phyloP scores from a whole-genome alignment of 306 rosid genomes.

The Lathyrus aphaca region DNA sequence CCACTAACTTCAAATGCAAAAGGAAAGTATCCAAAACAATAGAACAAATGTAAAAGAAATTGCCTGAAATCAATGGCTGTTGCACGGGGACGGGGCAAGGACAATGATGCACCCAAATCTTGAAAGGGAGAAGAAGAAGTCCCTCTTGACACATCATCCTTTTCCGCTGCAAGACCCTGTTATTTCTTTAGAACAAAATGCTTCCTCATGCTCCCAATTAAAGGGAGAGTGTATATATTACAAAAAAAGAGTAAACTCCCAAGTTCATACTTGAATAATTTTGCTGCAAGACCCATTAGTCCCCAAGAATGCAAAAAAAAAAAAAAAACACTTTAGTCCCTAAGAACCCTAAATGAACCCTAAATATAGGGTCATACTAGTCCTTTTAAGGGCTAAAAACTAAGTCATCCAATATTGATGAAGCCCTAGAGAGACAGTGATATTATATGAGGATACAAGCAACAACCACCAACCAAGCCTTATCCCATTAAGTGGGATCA shows the following conservation, averaged over 20 bases:
- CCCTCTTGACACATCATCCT: slow-evolving; percentile 62
- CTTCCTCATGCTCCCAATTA: slow-evolving; percentile 41
- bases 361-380: neutral
- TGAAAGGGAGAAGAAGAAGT: slow-evolving; percentile 48
- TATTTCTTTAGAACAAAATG: slow-evolving; percentile 52
- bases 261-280: neutral
- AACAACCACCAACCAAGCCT: too few relatives aligned
- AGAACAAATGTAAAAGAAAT: neutral
- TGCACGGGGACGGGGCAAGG: slow-evolving; percentile 44
- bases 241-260: slow-evolving; percentile 10
- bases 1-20: slow-evolving; percentile 10
- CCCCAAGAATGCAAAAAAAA: neutral
- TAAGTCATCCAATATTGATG: neutral
- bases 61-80: slow-evolving; percentile 75
- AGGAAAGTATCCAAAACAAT: neutral
- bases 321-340: neutral
- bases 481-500: too few relatives aligned
- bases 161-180: slow-evolving; percentile 95
- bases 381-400: neutral
- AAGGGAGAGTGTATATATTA: neutral
- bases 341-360: neutral
- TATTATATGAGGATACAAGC: neutral
- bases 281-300: neutral
- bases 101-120: slow-evolving; percentile 52
- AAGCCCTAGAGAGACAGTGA: neutral